Evolutionary conservation across 2,329 filamentous ascomycete genomes (phyloP), one percentile per base, ranked within the genome.

Genomic region (Westerdykella ornata): DNA sequence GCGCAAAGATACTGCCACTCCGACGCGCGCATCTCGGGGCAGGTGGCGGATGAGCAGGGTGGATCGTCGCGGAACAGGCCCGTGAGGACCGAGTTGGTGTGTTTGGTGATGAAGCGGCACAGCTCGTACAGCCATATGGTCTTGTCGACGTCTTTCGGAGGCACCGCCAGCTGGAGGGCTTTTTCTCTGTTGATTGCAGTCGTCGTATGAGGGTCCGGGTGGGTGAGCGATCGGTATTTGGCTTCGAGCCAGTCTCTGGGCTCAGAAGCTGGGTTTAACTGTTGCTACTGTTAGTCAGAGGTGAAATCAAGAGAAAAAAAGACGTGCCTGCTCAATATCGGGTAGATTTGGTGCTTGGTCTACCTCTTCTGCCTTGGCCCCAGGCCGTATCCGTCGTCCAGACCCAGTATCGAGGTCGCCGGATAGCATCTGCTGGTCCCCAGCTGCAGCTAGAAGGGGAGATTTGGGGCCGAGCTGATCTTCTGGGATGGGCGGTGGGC

Each of bases 1-100:
- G 92, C 92, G 70, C 92, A 98, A 36, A 98, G 80, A 60, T 97
- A 98, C 69, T 98, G 92, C 92, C 92, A 98, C 72, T 98, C 90
- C 20, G 86, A 92, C 2, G 92, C 92, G 60, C 92, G 88, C 92
- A 98, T 98, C 69, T 98, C 92, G 22, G 89, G 88, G 60, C 92
- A 98, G 1, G 92, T 96, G 49, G 76, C 75, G 12, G 85, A 79
- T 45, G 88, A 95, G 70, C 92, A 98, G 3, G 90, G 84, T 5
- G 90, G 90, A 33, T 75, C 77, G 67, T 97, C 92, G 62, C 88
- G 86, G 56, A 98, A 88, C 59, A 98, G 90, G 49, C 87, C 88
- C 44, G 95, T 82, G 52, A 97, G 86, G 42, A 98, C 78, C 48
- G 82, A 81, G 71, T 98, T 98, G 64, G 88, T 90, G 68, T 96